Evolutionary conservation across 805 yeast species (phyloP), one percentile per base, ranked within the genome.

Genomic region (Sugiyamaella chiloensis): DNA sequence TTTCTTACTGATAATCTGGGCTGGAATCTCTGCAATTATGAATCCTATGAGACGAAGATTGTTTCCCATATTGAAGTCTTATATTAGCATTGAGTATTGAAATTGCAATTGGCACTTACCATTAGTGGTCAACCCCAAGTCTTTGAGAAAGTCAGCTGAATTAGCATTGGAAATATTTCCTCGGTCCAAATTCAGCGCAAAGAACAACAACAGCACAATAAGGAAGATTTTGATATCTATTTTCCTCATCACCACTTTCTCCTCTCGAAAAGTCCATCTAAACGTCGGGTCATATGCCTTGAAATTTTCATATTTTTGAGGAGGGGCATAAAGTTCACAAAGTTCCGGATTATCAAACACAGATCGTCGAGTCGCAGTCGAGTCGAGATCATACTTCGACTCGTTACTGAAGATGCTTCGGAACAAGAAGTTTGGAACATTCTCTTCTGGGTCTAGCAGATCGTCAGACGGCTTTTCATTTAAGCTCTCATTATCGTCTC

Each of bases 1-100:
- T 45, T 70, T 72, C 61, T 83, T 81, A n/a, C 83, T 75, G 31
- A 82, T 68, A 53, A 82, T 66, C 58, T 82, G 85, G 2, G 85
- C 79, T 0, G 87, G 87, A 11, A 82, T 61, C 60, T 83, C 87
- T 14, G 83, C 77, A 20, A 65, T 55, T 40, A 81, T 60, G 57
- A 83, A 82, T 35, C 75, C 68, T 5, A 79, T 67, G 51, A 71
- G 66, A 55, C 74, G 74, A 31, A 82, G 68, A 2, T 83, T 79
- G 50, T 70, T 74, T 27, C 84, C 87, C 36, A 66, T 57, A 56
- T 82, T 82, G 61, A 71, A 79, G 48, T 80, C 75, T 34, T 5
- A 7, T 12, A 11, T 16, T n/a, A 16, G 20, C 14, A 8, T 7
- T 17, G 19, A 31, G 7, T 7, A 31, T 7, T n/a, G 6, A 7